phyloP scores from a whole-genome alignment of 2,329 filamentous ascomycete species.

The Dryadomyces sulphureus region DNA sequence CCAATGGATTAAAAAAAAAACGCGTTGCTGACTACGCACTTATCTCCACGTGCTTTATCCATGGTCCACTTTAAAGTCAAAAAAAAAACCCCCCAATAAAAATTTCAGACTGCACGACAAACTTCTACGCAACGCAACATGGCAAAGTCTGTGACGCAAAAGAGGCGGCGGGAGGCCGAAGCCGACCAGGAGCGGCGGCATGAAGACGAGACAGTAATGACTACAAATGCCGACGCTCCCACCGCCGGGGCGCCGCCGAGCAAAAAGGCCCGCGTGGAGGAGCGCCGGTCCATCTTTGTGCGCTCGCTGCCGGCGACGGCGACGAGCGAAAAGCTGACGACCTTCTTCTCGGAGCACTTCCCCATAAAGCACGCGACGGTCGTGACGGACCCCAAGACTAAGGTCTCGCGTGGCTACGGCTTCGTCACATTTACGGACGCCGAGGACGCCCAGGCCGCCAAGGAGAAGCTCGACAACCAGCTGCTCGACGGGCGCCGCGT shows the following conservation, averaged over 20 bases:
- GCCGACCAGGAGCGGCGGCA: slow-evolving; percentile 15
- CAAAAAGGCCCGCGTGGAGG: slow-evolving; percentile 45
- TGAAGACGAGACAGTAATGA: slow-evolving; percentile 1
- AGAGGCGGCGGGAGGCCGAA: slow-evolving; percentile 21
- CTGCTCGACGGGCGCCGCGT: slow-evolving; percentile 68
- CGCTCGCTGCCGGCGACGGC: slow-evolving; percentile 66
- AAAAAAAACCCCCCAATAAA: not conserved
- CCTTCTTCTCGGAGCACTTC: slow-evolving; percentile 86
- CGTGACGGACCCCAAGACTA: slow-evolving; percentile 72
- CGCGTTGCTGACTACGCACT: too few species aligned
- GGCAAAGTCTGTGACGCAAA: slow-evolving; percentile 17
- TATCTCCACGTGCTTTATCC: slow-evolving; percentile 7
- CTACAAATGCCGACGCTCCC: not conserved
- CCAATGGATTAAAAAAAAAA: too few species aligned
- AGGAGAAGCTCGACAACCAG: slow-evolving; percentile 66
- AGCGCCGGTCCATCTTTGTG: slow-evolving; percentile 69
- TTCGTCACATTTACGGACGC: slow-evolving; percentile 95
- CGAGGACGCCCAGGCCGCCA: slow-evolving; percentile 73
- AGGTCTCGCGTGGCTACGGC: slow-evolving; percentile 79
- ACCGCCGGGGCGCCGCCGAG: slow-evolving; percentile 15
- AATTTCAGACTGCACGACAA: not conserved
- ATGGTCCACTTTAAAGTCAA: not conserved
- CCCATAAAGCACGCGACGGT: slow-evolving; percentile 95
- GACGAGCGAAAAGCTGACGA: slow-evolving; percentile 69
- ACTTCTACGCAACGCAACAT: slow-evolving; percentile 6